Base-by-base conservation (phyloP, 169 alveolate genomes). In the Plasmodium billcollinsi region DNA sequence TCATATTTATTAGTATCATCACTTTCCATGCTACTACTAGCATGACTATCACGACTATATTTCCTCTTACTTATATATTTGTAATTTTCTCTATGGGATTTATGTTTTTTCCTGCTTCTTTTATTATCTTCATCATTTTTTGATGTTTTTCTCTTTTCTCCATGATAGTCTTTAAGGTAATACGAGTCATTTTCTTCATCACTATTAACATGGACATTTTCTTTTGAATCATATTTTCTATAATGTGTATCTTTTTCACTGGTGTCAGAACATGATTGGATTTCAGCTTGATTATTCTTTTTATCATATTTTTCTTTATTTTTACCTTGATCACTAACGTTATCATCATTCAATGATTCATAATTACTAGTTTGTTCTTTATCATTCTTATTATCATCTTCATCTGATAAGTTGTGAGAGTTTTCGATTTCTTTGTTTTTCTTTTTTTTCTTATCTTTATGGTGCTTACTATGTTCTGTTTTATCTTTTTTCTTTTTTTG, bases 381-480 rank as follows among this genome's bases (percentile, higher is more conserved):
- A 39, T 39, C 47, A 39, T 39, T 39, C 47, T 39, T 39, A 39
- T 39, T 39, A 39, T 39, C 47, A 39, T 39, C 47, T 39, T 39
- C 47, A 39, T 39, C 47, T 5, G 47, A 39, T 39, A 5, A 39
- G 47, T 39, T 39, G 47, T 72, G 11, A 7, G 15, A 20, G 21
- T 72, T 61, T 72, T 59, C 33, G 12, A 24, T 50, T 45, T 72
- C 29, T 15, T 26, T 18, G 49, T 72, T 52, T 72, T 72, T 49
- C 15, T 47, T 14, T 52, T 47, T 72, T 72, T 72, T 20, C 21
- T 59, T 39, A 49, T 39, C 43, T 9, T 72, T 14, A 33, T 45
- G 11, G 9, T 39, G 47, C 47, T 39, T 39, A 6, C 47, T 39
- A 39, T 0, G 12, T 20, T 58, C 21, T 52, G 29, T 21, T 20